Base-by-base conservation (phyloP, 176 grass and related monocot species). In the Carex kokanica region DNA sequence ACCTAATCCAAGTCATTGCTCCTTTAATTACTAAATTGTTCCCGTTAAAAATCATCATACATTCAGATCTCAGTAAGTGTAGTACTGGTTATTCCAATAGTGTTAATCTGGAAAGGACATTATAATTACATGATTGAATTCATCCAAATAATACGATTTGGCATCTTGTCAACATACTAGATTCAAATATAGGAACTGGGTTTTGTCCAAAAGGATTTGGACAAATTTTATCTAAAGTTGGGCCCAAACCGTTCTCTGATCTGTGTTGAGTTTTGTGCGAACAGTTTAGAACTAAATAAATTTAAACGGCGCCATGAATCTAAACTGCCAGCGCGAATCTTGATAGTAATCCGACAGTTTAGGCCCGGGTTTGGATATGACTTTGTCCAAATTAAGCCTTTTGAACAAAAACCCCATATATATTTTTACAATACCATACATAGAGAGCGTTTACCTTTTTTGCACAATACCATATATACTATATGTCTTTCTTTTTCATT, bases 71-170 rank as follows among this genome's bases (percentile, higher is more conserved):
- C 20, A 25, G 10, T 74, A 53, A 25, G 12, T 74, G 21, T 53
- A 53, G 21, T 53, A 53, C 71, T 74, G 71, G 4, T 74, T 52
- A 74, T 29, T 53, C 45, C 41, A 32, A 34, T 36, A 27, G 20
- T 52, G 21, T 51, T 14, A 2, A 49, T 51, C 18, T 9, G 11
- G 40, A 15, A 53, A 74, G 12, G 45, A 74, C 71, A 53, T 16
- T 74, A 74, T 74, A 45, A 74, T 74, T 13, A 27, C 45, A 53
- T 27, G 20, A 53, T 74, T 74, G 71, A 74, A 74, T 74, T 43
- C 49, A 74, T 68, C 65, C 65, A 68, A 6, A 73, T 16, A 29
- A 41, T 74, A 52, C 38, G 21, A 74, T 52, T 6, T 53, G 45
- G 12, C 71, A 53, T 52, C 21, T 74, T 74, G 45, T 74, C 41